Base-by-base conservation (phyloP, 306 rosid species). In the Castanea sativa region DNA sequence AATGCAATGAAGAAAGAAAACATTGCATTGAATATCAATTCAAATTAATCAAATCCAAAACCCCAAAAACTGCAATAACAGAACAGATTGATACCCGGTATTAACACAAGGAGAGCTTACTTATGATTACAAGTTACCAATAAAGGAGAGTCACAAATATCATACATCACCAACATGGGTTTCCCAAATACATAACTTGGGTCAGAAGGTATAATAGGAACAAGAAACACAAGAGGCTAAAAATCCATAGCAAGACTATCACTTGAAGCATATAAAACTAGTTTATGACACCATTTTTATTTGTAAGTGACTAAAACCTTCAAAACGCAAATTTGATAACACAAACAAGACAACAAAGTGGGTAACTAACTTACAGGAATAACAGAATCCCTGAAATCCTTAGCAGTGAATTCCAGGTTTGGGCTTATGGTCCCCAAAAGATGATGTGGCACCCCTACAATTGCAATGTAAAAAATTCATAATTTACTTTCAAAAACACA, bases 371-470 rank as follows among this genome's bases (percentile, higher is more conserved):
- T 85, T 78, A 94, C 97, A 23, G 91, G 92, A 79, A 92, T 81
- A 55, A 95, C 90, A 76, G 91, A 88, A 87, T 91, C 95, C 25
- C 99, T 85, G 79, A 92, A 94, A 4, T 87, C 75, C 80, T 92
- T 94, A 25, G 97, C 97, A 1, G 97, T 92, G 84, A 90, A 92
- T 83, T 94, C 99, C 1, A 81, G 75, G 30, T 87, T 83, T 1
- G 97, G 95, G 55, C 82, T 84, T 5, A 92, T 82, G 11, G 90
- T 84, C 27, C 99, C 99, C 70, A 92, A 82, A 5, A 94, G 97
- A 90, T 94, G 99, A 83, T 94, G 99, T 61, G 84, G 86, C 71
- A 94, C 92, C 20, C 95, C 98, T 94, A 29, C 72, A 43, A 18
- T 70, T 84, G 53, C 11, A 49, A 49, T 49, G 45, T 41, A 41